Evolutionary conservation across 2,329 filamentous ascomycete species (phyloP), one percentile per base, ranked within the genome.

Genomic region (Colletotrichum sp.): DNA sequence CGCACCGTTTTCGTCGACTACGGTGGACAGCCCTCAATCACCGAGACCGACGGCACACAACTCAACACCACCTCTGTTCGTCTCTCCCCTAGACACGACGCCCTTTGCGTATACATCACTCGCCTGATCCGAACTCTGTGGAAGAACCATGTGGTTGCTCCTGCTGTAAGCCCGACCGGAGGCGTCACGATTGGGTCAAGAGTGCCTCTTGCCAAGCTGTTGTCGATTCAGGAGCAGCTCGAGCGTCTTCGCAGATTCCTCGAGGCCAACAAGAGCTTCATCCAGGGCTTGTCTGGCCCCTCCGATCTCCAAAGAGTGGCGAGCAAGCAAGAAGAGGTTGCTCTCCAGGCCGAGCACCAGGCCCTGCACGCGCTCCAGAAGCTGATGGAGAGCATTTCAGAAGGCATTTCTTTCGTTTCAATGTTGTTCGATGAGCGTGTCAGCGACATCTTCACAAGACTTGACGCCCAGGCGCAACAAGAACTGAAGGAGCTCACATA

Each of bases 391-490:
- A 95, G 95, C 82, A 97, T 98, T 51, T 96, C 97, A 9, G 97
- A 99, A 82, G 97, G 97, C 6, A 98, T 99, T 66, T 98, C 96
- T 0, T 99, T 99, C 78, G 95, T 98, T 6, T 89, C 96, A 27
- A 97, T 98, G 81, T 88, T 99, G 2, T 98, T 98, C 75, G 96
- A 98, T 77, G 96, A 99, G 86, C 92, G 94, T 13, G 92, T 98
- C 6, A 92, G 95, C 57, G 96, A 99, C 75, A 98, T 98, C 61
- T 93, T 96, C 76, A 86, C 92, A 7, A 89, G 94, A 6, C 87
- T 99, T 7, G 92, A 95, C 9, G 93, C 94, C 5, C 84, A 88
- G 0, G 89, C 93, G 1, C 93, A 93, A 73, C 88, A 92, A 76
- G 90, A 92, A 73, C 91, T 98, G 66, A 89, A 91, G 72, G 90